These are phyloP conservation scores for Eucalyptus pumila DNA, from an alignment of 345 rosid genomes.

Conservation along the genomic window DNA sequence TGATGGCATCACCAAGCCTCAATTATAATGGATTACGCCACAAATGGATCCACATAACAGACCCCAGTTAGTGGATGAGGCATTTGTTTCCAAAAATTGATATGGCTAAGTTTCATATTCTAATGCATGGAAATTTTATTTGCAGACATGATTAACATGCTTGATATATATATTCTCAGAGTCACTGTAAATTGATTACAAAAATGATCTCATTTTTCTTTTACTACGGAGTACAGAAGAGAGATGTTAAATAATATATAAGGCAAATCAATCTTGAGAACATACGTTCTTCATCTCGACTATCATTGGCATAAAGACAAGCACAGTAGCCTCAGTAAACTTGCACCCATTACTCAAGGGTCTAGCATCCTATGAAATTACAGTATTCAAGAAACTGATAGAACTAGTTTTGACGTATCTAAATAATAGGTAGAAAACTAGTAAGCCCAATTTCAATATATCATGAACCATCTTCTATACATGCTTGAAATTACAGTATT, in stretches of 20 bases:
- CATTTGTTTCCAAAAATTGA: neutral
- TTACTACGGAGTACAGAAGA: neutral
- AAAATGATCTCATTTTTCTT: neutral
- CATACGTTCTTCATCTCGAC: neutral
- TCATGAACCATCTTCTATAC: no score
- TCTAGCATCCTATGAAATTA: neutral
- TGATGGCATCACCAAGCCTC: neutral
- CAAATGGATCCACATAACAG: neutral
- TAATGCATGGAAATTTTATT: neutral
- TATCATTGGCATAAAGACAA: neutral
- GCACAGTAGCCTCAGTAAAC: neutral
- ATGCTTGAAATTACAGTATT: no score
- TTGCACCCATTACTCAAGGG: neutral
- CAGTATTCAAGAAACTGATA: neutral
- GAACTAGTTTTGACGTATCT: neutral
- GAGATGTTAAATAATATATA: neutral
- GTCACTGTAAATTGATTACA: neutral
- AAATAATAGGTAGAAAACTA: no score
- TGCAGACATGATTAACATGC: neutral
- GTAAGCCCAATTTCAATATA: neutral
- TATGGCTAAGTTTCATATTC: neutral
- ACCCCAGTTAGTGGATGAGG: neutral
- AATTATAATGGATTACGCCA: neutral
- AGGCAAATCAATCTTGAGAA: neutral
- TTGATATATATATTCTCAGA: neutral